phyloP scores from a whole-genome alignment of 139 green algal species.

The Astrephomene gubernaculifera region DNA sequence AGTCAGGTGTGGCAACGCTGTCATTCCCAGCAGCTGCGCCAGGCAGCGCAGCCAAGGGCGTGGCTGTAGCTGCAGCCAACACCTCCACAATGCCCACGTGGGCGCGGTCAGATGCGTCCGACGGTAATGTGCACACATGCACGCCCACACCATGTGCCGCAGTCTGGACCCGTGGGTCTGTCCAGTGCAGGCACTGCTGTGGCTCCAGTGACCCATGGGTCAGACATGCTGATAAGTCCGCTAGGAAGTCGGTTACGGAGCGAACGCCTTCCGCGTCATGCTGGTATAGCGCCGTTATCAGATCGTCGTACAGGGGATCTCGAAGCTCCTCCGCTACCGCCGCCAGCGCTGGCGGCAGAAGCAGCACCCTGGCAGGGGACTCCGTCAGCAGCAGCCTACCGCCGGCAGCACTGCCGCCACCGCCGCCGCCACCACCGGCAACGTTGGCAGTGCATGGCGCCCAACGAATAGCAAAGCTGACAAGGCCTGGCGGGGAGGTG shows the following conservation, averaged over 20 bases:
- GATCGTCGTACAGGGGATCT: background rate
- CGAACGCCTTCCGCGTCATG: background rate
- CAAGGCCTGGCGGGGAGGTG: background rate
- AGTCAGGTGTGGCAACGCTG: too few relatives aligned
- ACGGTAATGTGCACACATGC: too few relatives aligned
- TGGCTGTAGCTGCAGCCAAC: too few relatives aligned
- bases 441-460: background rate
- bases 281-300: background rate
- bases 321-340: background rate
- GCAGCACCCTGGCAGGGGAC: background rate
- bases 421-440: background rate
- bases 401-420: too few relatives aligned
- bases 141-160: too few relatives aligned
- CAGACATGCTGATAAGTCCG: background rate
- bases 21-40: background rate
- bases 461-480: background rate
- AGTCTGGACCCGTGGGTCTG: too few relatives aligned
- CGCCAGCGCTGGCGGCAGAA: background rate
- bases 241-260: background rate
- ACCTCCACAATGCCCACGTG: too few relatives aligned
- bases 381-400: background rate
- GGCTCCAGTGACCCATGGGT: background rate
- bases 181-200: too few relatives aligned
- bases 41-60: too few relatives aligned
- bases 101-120: too few relatives aligned